Evolutionary conservation across 768 basidiomycete species (phyloP), one percentile per base, ranked within the genome.

Genomic region (Lactarius sanguifluus): DNA sequence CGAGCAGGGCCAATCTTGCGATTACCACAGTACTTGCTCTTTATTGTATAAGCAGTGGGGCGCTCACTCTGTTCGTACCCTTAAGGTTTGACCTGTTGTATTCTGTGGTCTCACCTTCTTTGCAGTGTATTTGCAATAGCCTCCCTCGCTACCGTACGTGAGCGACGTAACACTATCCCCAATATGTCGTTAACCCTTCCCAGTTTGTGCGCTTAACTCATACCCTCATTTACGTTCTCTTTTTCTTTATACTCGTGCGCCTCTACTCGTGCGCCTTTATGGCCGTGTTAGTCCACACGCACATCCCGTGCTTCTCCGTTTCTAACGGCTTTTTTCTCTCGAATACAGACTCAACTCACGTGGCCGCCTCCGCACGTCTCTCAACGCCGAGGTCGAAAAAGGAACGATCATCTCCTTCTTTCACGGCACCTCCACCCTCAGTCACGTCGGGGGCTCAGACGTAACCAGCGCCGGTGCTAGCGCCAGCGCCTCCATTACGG

Each of bases 41-140:
- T 45, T 64, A 64, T 32, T 52, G 15, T 7, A 18, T 64, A 16
- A 64, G 28, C 5, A 64, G 64, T 23, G 64, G 64, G 18, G 57
- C 34, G 7, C 45, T 64, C 25, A 30, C 47, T 20, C 47, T 64
- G 64, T 64, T 50, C 45, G 64, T 52, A 1, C 5, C 36, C 12
- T 32, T n/a, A 13, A 23, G 10, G 4, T 47, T 47, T 54, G 2
- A 32, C 20, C 15, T n/a, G 5, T 36, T 38, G 6, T 6, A 38
- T 10, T 5, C 3, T 7, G 9, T 10, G 8, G 28, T 20, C 18
- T 64, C 13, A 64, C 63, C n/a, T 59, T 28, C 13, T 30, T 28
- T 16, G 25, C 36, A 64, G 64, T 30, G 12, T 64, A 50, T 64
- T 59, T 20, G 43, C 64, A 16, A 23, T 59, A 36, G 20, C 20